Percentiles rank a stretch among this genome's conserved stretches.
Conservation (phyloP, 768 basidiomycete genomes). For the Agaricus subrufescens region DNA sequence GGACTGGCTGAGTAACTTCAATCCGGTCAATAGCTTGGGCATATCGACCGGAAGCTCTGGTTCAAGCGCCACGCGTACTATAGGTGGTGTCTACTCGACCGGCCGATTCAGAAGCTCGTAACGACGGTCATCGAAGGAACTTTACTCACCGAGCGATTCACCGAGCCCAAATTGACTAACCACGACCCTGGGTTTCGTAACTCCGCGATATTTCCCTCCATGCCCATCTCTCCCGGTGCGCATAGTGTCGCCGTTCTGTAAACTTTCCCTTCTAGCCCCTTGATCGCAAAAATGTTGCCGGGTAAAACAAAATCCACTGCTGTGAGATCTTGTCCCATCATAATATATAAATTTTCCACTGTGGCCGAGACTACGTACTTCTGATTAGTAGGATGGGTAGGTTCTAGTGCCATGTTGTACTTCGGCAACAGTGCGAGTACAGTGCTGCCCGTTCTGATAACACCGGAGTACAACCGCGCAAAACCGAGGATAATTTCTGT, state of each 20-base stretch:
- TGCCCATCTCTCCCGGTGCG: slow-evolving; percentile 46
- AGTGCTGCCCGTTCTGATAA: slow-evolving; percentile 55
- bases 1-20: slow-evolving; percentile 87
- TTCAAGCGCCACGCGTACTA: slow-evolving; percentile 93
- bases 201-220: slow-evolving; percentile 26
- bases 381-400: slow-evolving; percentile 63
- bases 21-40: slow-evolving; percentile 80
- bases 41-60: slow-evolving; percentile 80
- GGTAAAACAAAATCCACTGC: slow-evolving; percentile 78
- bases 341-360: slow-evolving; percentile 82
- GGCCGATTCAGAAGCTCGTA: background rate
- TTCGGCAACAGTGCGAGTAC: slow-evolving; percentile 84
- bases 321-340: slow-evolving; percentile 98
- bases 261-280: slow-evolving; percentile 84
- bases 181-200: slow-evolving; percentile 37
- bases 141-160: slow-evolving; percentile 56
- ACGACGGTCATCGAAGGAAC: background rate
- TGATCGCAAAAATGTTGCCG: slow-evolving; percentile 93
- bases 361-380: slow-evolving; percentile 55
- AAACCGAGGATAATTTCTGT: slow-evolving; percentile 85
- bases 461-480: slow-evolving; percentile 90
- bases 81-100: slow-evolving; percentile 65
- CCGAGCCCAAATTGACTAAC: slow-evolving; percentile 77
- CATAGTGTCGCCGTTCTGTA: slow-evolving; percentile 91
- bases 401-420: slow-evolving; percentile 60